Conservation (phyloP, 129 eudicot species). For the Artemisia argyi region DNA sequence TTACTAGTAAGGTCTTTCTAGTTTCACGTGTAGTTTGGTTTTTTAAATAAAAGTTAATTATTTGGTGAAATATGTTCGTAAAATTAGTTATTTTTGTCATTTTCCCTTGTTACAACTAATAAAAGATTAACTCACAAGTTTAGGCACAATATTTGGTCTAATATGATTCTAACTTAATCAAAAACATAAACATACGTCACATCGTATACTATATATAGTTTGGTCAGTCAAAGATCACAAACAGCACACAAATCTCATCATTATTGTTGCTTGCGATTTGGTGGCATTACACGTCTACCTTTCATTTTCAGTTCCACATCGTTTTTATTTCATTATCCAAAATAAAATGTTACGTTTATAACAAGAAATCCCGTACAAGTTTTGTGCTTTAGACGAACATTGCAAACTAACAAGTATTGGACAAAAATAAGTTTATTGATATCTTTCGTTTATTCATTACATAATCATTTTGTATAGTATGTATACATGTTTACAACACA, state of each 20-base stretch:
- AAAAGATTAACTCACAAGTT: no score
- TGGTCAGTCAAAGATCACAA: background rate
- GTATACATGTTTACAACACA: conserved; percentile 11
- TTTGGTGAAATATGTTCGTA: no score
- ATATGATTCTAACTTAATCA: background rate
- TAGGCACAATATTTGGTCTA: no score
- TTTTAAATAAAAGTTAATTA: no score
- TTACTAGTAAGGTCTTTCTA: no score
- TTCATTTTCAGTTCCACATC: background rate
- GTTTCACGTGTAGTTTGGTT: no score
- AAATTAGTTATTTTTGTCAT: no score
- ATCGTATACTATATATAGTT: background rate
- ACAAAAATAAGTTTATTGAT: background rate
- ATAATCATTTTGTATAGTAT: background rate
- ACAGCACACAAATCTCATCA: background rate
- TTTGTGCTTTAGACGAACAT: no score
- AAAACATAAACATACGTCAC: background rate
- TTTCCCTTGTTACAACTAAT: no score
- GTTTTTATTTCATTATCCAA: background rate
- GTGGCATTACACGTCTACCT: background rate
- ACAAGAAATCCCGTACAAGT: no score
- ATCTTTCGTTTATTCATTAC: background rate
- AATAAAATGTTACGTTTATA: background rate
- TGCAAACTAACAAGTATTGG: background rate
- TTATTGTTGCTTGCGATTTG: background rate